These are phyloP conservation scores for Hymenoscyphus scutula DNA, from an alignment of 2,329 filamentous ascomycete species.

Conservation along the genomic window DNA sequence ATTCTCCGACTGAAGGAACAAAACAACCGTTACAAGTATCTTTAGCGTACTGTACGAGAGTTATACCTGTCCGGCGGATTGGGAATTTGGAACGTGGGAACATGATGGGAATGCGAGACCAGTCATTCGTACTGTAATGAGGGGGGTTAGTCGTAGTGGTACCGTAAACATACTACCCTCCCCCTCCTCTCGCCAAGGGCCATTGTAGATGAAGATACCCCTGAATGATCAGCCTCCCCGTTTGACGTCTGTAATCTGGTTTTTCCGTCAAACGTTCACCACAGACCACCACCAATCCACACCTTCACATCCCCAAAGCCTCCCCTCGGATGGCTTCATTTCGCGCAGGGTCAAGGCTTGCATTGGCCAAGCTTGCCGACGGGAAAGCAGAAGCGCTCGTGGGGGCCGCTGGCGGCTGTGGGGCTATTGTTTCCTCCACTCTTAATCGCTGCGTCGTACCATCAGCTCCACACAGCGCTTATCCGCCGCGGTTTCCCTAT, in stretches of 20 bases:
- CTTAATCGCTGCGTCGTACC: background rate
- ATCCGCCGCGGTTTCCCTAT: background rate
- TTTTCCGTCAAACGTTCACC: background rate
- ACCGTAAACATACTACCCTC: too few relatives aligned
- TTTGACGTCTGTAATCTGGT: conserved; percentile 2
- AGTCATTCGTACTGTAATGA: background rate
- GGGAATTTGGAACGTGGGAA: too few relatives aligned
- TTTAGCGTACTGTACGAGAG: background rate
- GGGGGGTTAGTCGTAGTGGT: background rate
- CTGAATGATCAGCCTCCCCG: conserved; percentile 3
- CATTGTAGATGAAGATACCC: background rate
- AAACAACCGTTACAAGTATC: background rate
- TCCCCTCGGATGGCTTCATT: background rate
- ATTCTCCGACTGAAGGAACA: background rate
- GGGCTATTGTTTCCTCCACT: background rate
- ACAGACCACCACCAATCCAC: background rate
- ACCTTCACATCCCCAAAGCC: background rate
- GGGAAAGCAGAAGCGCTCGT: background rate
- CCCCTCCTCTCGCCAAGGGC: background rate
- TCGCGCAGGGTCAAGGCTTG: background rate
- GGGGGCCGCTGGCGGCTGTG: background rate
- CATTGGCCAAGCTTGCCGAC: background rate
- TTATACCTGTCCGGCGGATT: conserved; percentile 1
- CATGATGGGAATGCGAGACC: background rate
- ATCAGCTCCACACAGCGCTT: background rate